Base-by-base conservation (phyloP, 2,329 filamentous ascomycete genomes). In the Cadophora sp. region DNA sequence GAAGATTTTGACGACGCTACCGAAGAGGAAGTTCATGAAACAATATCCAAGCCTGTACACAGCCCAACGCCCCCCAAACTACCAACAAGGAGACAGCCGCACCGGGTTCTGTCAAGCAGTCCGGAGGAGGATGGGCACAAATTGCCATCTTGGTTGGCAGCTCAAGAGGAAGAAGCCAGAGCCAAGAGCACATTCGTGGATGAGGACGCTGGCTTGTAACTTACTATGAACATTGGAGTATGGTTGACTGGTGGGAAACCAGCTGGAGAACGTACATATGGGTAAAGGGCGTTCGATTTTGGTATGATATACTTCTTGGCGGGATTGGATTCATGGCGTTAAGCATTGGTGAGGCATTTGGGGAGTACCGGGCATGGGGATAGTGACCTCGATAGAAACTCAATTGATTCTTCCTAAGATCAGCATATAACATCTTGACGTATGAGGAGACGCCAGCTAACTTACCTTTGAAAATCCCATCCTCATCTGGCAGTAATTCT, bases 81-180 rank as follows among this genome's bases (percentile, higher is more conserved):
- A 24, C 73, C 74, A 16, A 75, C 72, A 59, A 72, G 74, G 65
- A 66, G 73, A 53, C 66, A 59, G 13, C 59, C 68, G 24, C 64
- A 70, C 55, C 72, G 73, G 20, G 71, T 71, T 14, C 22, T 74
- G 9, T 75, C 75, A 8, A 71, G 65, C 7, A 77, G 75, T 63
- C 73, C 73, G 5, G 77, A 78, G 64, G 77, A 77, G 55, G 75
- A 78, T 55, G 71, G 74, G 7, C 70, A 68, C 39, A 68, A 75
- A 33, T 61, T 75, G 6, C 75, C 76, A 8, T 73, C 72, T 22
- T 78, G 77, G 77, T 67, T 77, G 50, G 71, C 74, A 24, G 77
- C 77, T 14, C 75, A 78, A 64, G 78, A 79, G 65, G 74, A 78
- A 61, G 76, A 78, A 59, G 75, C 75, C 8, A 72, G 77, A 59